phyloP scores from a whole-genome alignment of 2,329 filamentous ascomycete genomes.

The Hypoxylon rubiginosum region DNA sequence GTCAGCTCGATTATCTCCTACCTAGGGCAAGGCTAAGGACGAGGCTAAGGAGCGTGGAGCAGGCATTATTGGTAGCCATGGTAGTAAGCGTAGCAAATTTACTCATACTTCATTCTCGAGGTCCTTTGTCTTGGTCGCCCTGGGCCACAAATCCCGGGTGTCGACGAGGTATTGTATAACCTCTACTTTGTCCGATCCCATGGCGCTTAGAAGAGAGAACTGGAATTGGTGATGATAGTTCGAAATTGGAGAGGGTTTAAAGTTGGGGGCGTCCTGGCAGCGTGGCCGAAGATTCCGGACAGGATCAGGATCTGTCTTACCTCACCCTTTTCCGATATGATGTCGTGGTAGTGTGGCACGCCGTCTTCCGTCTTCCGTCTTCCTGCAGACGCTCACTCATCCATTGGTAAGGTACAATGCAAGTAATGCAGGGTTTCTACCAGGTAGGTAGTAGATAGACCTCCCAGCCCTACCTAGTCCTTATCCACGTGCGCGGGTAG shows the following conservation, averaged over 20 bases:
- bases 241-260: background rate
- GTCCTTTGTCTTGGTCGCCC: slow-evolving; percentile 62
- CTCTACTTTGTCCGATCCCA: slow-evolving; percentile 51
- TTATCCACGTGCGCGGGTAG: slow-evolving; percentile 6
- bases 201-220: slow-evolving; percentile 34
- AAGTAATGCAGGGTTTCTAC: slow-evolving; percentile 7
- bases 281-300: slow-evolving; percentile 10
- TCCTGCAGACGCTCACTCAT: background rate
- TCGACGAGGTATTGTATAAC: slow-evolving; percentile 74
- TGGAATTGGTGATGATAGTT: slow-evolving; percentile 14
- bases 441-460: background rate
- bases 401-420: background rate
- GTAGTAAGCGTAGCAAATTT: slow-evolving; percentile 13
- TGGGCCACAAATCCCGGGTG: slow-evolving; percentile 70
- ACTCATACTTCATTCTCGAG: slow-evolving; percentile 60
- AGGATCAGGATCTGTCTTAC: slow-evolving; percentile 30
- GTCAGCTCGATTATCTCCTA: background rate
- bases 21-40: background rate
- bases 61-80: too few relatives aligned
- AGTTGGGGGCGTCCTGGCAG: background rate
- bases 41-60: background rate
- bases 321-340: slow-evolving; percentile 13
- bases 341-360: slow-evolving; percentile 7
- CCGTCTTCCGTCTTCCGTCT: background rate
- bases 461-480: background rate